phyloP scores from a whole-genome alignment of 164 flowering plant species.

The Euptelea pleiosperma region DNA sequence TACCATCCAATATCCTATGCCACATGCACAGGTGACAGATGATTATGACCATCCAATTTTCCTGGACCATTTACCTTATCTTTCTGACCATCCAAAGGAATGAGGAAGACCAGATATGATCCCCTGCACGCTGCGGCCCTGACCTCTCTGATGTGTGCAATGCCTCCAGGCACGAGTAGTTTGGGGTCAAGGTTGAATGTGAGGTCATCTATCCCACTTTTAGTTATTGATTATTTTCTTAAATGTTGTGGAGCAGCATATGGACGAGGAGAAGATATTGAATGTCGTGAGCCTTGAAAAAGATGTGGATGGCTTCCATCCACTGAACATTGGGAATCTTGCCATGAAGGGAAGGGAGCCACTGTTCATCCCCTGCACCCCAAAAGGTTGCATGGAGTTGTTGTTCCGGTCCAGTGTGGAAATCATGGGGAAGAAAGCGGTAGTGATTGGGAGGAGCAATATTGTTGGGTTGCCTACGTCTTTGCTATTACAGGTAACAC shows the following conservation, averaged over 20 bases:
- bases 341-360: conserved; percentile 85
- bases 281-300: conserved; percentile 56
- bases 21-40: no score
- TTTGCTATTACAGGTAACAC: conserved; percentile 68
- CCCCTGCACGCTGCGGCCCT: neutral
- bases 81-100: neutral
- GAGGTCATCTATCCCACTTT: neutral
- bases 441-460: conserved; percentile 84
- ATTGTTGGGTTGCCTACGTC: conserved; percentile 77
- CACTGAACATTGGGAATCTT: conserved; percentile 74
- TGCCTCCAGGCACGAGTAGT: neutral
- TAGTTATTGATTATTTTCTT: conserved; percentile 16
- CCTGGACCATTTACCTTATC: no score
- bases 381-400: conserved; percentile 79
- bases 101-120: neutral
- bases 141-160: neutral
- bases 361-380: conserved; percentile 73
- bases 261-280: conserved; percentile 65
- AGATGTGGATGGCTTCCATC: conserved; percentile 92
- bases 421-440: conserved; percentile 73
- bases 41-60: no score
- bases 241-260: conserved; percentile 49
- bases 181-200: neutral
- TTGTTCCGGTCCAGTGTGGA: conserved; percentile 54
- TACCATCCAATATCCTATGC: neutral